Conservation (phyloP, 441 rosid genomes). For the Eruca vesicaria region DNA sequence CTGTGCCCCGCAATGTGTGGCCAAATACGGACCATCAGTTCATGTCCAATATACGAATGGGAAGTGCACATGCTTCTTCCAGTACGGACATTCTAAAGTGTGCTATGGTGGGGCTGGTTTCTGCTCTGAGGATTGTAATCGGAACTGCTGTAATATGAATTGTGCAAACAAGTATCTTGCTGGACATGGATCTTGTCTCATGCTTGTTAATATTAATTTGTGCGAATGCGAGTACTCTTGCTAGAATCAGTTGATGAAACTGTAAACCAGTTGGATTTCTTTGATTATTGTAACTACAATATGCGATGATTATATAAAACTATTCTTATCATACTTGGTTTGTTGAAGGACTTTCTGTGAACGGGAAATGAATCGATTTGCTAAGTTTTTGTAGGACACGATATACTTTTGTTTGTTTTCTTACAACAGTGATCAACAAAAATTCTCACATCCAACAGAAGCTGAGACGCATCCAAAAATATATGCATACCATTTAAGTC, state of each 20-base stretch:
- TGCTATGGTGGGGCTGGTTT: slow-evolving; percentile 13
- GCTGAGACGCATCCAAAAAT: background rate
- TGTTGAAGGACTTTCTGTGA: background rate
- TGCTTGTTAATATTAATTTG: background rate
- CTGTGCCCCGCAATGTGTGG: slow-evolving; percentile 10
- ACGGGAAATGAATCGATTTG: background rate
- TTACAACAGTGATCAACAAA: background rate
- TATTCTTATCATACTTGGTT: background rate
- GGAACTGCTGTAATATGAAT: background rate
- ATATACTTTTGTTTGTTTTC: background rate
- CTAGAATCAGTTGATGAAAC: background rate
- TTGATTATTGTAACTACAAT: background rate
- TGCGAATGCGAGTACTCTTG: slow-evolving; percentile 25
- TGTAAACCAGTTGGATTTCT: background rate
- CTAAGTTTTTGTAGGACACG: background rate
- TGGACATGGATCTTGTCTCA: slow-evolving; percentile 22
- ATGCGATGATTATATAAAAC: background rate
- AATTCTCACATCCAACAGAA: background rate
- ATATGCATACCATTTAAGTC: no score
- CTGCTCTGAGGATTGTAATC: slow-evolving; percentile 3
- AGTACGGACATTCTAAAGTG: background rate
- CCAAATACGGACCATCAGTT: slow-evolving; percentile 11
- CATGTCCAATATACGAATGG: background rate
- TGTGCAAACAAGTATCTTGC: slow-evolving; percentile 11
- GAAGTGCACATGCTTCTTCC: background rate